Conservation (phyloP, 495 filamentous ascomycete genomes). For the Gamarada debralockiae region DNA sequence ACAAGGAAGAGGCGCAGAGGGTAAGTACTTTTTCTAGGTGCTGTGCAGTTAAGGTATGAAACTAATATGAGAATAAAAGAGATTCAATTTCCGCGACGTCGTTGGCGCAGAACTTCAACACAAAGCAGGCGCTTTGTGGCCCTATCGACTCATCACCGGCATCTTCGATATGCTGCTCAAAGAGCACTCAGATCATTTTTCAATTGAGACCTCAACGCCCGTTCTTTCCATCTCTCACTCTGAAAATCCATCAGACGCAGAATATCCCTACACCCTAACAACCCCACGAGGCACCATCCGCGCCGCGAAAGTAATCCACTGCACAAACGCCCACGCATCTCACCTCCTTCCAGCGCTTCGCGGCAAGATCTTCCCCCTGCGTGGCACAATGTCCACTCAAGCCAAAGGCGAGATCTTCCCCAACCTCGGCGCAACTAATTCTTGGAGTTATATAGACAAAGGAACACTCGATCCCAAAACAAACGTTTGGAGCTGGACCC, state of each 20-base stretch:
- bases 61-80: not conserved
- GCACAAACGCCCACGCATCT: conserved; percentile 72
- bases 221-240: conserved; percentile 40
- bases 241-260: not conserved
- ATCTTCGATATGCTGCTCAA: conserved; percentile 53
- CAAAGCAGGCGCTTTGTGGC: conserved; percentile 56
- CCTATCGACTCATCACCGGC: conserved; percentile 70
- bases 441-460: conserved; percentile 42
- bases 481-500: conserved; percentile 32
- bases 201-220: conserved; percentile 68
- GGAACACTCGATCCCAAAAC: not conserved
- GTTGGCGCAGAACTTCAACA: conserved; percentile 40
- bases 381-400: conserved; percentile 68
- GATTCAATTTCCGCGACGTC: conserved; percentile 4
- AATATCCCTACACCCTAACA: conserved; percentile 44
- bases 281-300: conserved; percentile 60
- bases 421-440: conserved; percentile 2
- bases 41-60: not conserved
- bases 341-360: conserved; percentile 65
- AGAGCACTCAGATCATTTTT: conserved; percentile 38
- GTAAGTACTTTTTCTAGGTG: not conserved
- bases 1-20: not conserved
- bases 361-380: conserved; percentile 68
- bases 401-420: conserved; percentile 35
- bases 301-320: conserved; percentile 60